These are phyloP conservation scores for Biscutella auriculata DNA, from an alignment of 441 rosid species.

Conservation along the genomic window DNA sequence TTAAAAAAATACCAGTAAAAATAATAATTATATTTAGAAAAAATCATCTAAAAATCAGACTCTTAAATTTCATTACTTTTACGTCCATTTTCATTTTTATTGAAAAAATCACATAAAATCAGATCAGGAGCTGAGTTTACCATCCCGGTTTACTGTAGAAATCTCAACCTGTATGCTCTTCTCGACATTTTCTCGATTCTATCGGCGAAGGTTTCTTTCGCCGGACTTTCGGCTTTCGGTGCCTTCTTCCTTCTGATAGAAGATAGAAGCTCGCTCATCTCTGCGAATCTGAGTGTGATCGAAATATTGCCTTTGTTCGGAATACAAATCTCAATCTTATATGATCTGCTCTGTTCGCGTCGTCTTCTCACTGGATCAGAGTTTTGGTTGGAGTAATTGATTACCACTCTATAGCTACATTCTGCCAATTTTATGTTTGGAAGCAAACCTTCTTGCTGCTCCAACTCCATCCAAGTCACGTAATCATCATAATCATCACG, in stretches of 20 bases:
- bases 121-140: constrained; percentile 7
- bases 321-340: not conserved
- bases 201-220: constrained; percentile 5
- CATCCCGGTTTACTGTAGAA: constrained; percentile 7
- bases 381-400: not conserved
- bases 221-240: constrained; percentile 6
- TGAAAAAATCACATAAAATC: not conserved
- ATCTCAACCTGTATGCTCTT: not conserved
- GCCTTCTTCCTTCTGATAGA: not conserved
- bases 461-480: not conserved
- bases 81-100: too few relatives aligned
- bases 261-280: constrained; percentile 14
- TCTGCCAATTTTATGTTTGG: not conserved
- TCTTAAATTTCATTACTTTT: too few relatives aligned
- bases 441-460: not conserved
- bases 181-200: not conserved
- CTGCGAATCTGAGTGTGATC: constrained; percentile 8
- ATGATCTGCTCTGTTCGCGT: constrained; percentile 11
- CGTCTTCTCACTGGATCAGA: constrained; percentile 16
- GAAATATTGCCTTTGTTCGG: not conserved
- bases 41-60: too few relatives aligned
- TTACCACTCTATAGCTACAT: not conserved
- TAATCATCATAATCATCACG: not conserved
- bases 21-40: too few relatives aligned
- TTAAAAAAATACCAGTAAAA: too few relatives aligned